Evolutionary conservation across 805 yeast species (phyloP), one percentile per base, ranked within the genome.

Genomic region (Cyberlindnera petersonii): DNA sequence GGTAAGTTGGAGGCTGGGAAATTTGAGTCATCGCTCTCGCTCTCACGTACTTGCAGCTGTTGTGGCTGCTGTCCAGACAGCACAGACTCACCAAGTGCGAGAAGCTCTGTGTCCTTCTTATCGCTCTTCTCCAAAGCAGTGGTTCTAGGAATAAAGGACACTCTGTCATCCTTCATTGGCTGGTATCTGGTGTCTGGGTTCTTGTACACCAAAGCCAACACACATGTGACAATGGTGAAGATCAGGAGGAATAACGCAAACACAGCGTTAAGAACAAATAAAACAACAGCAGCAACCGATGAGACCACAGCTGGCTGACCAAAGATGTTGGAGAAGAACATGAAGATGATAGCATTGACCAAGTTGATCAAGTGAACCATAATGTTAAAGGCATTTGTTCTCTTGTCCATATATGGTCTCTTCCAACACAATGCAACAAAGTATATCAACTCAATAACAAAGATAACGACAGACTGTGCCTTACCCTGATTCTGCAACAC

Each of bases 111-210:
- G 34, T 53, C 60, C 37, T 54, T 47, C 44, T 53, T 50, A 20
- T 51, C 52, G 1, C 48, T 29, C 28, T 52, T 50, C 31, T 50
- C 58, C 43, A 48, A 40, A 1, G 49, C 58, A 4, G 44, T 42
- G 2, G 58, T 69, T 53, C 81, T 72, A 46, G 89, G 89, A 57
- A 93, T 85, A 61, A 93, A 93, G n/a, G 96, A 85, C 36, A 85
- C 93, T 59, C 98, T 78, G 59, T 93, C 98, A 62, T 93, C 98
- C 53, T 83, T 84, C 83, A 91, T 84, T 46, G 96, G 98, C 66
- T 87, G 91, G 67, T 93, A 93, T 52, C 95, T 76, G 9, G 91
- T 78, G 63, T 93, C 98, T 37, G 98, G 98, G 61, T 93, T 88
- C 70, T 84, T 87, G 61, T 84, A 82, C 23, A 89, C 50, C 53